Evolutionary conservation across 106 monocot genomes (phyloP).

Genomic region (Apostasia shenzhenica): DNA sequence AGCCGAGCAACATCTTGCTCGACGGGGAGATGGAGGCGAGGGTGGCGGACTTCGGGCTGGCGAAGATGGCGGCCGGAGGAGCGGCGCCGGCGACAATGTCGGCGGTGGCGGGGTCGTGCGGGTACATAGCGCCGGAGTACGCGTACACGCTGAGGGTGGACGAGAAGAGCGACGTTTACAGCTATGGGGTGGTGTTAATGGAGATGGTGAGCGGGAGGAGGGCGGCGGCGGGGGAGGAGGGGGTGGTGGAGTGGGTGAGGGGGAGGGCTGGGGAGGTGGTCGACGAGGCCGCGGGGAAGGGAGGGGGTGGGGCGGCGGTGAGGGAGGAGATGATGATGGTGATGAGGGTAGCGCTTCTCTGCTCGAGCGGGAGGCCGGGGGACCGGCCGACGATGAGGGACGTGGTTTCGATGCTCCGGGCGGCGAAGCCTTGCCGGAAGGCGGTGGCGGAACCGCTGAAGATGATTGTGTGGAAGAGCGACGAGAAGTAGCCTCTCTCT

Average conservation of each 20-base stretch:
- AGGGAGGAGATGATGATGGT: conserved; percentile 80
- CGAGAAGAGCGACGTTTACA: conserved; percentile 89
- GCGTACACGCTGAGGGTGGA: conserved; percentile 84
- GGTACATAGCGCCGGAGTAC: conserved; percentile 98
- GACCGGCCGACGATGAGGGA: conserved; percentile 87
- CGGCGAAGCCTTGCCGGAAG: conserved; percentile 39
- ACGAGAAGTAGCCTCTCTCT: no score
- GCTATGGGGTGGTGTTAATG: conserved; percentile 81
- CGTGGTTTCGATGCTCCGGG: conserved; percentile 76
- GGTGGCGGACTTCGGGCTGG: conserved; percentile 87
- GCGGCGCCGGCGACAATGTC: conserved; percentile 46
- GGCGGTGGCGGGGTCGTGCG: conserved; percentile 75
- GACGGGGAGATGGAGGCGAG: conserved; percentile 84
- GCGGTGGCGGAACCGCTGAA: not conserved
- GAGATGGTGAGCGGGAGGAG: conserved; percentile 78
- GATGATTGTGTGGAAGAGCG: not conserved
- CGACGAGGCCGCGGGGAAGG: conserved; percentile 16
- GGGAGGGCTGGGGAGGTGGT: conserved; percentile 33
- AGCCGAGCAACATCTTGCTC: conserved; percentile 86
- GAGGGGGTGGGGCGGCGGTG: conserved; percentile 30
- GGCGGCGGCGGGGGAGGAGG: conserved; percentile 74
- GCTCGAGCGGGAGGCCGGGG: conserved; percentile 56
- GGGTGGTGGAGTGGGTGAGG: conserved; percentile 82
- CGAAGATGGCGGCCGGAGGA: conserved; percentile 38
- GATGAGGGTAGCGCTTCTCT: conserved; percentile 69